A percentile compares a stretch with the other conserved stretches of the same genome.
These are phyloP conservation scores for Juncus inflexus DNA, from an alignment of 176 grass and related monocot genomes.

Conservation along the genomic window DNA sequence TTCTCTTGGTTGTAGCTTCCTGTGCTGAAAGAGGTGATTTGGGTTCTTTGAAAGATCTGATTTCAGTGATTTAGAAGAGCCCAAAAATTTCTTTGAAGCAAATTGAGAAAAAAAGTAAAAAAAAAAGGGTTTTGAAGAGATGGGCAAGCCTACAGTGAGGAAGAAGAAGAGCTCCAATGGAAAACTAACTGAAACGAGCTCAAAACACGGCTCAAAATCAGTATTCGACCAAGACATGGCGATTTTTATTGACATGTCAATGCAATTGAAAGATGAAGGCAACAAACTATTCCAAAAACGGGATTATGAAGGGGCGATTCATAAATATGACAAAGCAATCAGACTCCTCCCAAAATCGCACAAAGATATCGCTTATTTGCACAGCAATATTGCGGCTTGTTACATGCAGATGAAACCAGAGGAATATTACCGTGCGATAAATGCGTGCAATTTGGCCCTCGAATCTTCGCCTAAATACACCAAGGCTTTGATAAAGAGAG, in stretches of 20 bases:
- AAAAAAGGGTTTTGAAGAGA: slow-evolving; percentile 27
- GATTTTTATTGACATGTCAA: slow-evolving; percentile 68
- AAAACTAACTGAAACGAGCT: slow-evolving; percentile 29
- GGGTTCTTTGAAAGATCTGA: neutral
- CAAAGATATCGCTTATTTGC: slow-evolving; percentile 55
- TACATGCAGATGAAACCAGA: slow-evolving; percentile 85
- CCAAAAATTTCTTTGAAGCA: no score
- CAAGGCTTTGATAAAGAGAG: slow-evolving; percentile 90
- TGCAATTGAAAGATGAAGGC: slow-evolving; percentile 65
- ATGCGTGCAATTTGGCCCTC: slow-evolving; percentile 77
- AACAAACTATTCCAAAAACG: slow-evolving; percentile 80
- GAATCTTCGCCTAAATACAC: slow-evolving; percentile 50
- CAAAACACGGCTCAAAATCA: slow-evolving; percentile 45
- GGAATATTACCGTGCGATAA: slow-evolving; percentile 75
- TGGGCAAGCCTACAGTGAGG: slow-evolving; percentile 82
- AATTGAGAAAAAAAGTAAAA: neutral
- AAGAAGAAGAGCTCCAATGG: slow-evolving; percentile 50
- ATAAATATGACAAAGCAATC: slow-evolving; percentile 85
- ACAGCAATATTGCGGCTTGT: slow-evolving; percentile 84
- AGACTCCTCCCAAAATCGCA: slow-evolving; percentile 56
- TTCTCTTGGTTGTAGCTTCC: neutral
- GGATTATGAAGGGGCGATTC: slow-evolving; percentile 63
- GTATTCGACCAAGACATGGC: slow-evolving; percentile 70
- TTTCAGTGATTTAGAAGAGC: neutral
- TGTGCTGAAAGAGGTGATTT: neutral